Evolutionary conservation across 495 filamentous ascomycete species (phyloP), one percentile per base, ranked within the genome.

Genomic region (Aspergillus carlsbadensis): DNA sequence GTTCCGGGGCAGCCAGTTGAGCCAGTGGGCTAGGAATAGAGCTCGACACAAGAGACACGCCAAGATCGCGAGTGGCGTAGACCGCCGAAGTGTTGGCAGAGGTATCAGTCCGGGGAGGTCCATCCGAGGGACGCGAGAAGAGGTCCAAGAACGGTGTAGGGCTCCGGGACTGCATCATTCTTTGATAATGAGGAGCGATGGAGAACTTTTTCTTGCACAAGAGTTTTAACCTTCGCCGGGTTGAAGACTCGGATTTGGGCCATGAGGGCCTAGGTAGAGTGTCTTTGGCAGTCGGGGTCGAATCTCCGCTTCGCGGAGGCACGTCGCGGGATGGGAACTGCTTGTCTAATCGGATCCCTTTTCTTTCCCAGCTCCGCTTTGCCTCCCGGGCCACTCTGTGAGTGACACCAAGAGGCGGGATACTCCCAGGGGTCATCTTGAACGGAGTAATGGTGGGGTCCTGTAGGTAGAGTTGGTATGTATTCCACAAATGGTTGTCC

Each of bases 401-500:
- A 63, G 91, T 93, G 31, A 98, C 90, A 7, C 94, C 95, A 35
- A 94, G 78, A 11, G 94, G 94, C 20, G 94, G 94, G 35, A 92
- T 84, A 52, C 83, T 82, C 49, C 90, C 92, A 18, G 93, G 91
- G 14, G 92, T 83, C 75, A 90, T 87, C 62, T 92, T 92, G 73
- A 98, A 93, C 0, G 94, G 94, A 2, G 94, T 98, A 24, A 96
- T 88, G 10, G 87, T 91, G 31, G 94, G 92, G 68, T 98, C 91
- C 60, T 92, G 87, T 10, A 97, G 76, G 65, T 96, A 98, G 10
- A 88, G 68, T 60, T 89, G 76, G 65, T 96, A 98, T 2, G 89
- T 92, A 33, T 88, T 85, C 95, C 95, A 98, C 26, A 98, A 71
- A 66, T 98, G 94, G 34, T 87, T 85, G 70, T 92, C 92, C 90